Conservation (phyloP, 345 rosid genomes). For the Euphorbia peplus region DNA sequence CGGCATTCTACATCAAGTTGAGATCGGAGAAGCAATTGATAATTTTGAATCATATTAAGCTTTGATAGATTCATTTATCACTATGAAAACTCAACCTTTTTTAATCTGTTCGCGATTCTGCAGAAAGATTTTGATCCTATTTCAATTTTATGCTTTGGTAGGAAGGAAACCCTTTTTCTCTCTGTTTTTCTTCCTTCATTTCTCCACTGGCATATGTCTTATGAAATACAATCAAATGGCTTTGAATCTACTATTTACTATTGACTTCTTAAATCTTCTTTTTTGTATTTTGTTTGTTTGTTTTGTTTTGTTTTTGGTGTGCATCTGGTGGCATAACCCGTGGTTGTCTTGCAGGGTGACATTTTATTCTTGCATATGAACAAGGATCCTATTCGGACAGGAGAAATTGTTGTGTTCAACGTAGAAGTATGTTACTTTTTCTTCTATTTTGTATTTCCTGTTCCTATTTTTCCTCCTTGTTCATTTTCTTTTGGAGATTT, state of each 20-base stretch:
- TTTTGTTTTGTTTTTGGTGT: too few relatives aligned
- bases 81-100: not conserved
- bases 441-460: not conserved
- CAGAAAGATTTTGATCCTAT: not conserved
- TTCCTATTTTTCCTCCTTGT: not conserved
- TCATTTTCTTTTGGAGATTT: not conserved
- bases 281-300: too few relatives aligned
- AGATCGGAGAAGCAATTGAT: not conserved
- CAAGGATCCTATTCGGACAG: slow-evolving; percentile 64
- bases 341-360: slow-evolving; percentile 53
- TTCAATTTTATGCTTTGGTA: not conserved
- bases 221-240: not conserved
- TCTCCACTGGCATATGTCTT: not conserved
- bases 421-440: slow-evolving; percentile 39
- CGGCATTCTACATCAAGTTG: not conserved
- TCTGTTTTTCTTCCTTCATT: not conserved
- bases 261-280: too few relatives aligned
- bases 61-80: not conserved
- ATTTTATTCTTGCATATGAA: slow-evolving; percentile 61
- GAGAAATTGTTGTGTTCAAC: slow-evolving; percentile 66
- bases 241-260: not conserved
- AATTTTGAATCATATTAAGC: not conserved
- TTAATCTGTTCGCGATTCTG: not conserved
- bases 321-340: not conserved
- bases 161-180: not conserved